Percentiles rank a stretch among this genome's conserved stretches.
Conservation (phyloP, 2,329 filamentous ascomycete species). For the Zasmidium angulare region DNA sequence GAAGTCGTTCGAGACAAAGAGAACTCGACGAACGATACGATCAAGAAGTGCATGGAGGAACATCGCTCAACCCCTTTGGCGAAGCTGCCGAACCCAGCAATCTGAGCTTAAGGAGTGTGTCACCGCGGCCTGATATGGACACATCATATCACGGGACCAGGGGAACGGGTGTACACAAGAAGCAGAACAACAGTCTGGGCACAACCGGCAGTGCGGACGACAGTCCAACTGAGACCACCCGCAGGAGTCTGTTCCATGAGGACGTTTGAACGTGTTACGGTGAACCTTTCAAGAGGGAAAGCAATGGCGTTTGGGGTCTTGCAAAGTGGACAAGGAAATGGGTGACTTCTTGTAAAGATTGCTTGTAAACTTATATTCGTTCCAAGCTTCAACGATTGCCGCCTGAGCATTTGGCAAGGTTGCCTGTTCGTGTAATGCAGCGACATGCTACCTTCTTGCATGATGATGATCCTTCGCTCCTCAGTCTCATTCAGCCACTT, state of each 20-base stretch:
- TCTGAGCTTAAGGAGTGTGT: constrained; percentile 67
- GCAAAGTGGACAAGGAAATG: not conserved
- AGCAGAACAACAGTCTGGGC: constrained; percentile 36
- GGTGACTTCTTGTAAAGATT: not conserved
- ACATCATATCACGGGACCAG: constrained; percentile 50
- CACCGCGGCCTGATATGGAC: constrained; percentile 64
- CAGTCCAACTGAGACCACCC: constrained; percentile 59
- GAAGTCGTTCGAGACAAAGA: constrained; percentile 51
- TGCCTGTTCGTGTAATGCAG: too few species aligned
- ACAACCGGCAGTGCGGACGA: constrained; percentile 41
- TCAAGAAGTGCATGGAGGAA: constrained; percentile 45
- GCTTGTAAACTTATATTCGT: not conserved
- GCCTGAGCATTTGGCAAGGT: too few species aligned
- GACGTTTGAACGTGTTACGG: constrained; percentile 54
- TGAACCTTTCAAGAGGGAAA: constrained; percentile 8
- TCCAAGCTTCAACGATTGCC: not conserved
- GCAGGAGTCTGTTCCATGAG: constrained; percentile 69
- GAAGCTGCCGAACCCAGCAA: constrained; percentile 65
- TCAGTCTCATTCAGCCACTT: too few species aligned
- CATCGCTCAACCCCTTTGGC: constrained; percentile 65
- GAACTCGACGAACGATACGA: constrained; percentile 48
- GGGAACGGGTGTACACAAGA: constrained; percentile 41
- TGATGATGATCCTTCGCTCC: too few species aligned
- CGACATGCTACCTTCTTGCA: too few species aligned
- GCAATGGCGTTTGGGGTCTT: not conserved